Conservation (phyloP, 768 basidiomycete genomes). For the Boletus edulis region DNA sequence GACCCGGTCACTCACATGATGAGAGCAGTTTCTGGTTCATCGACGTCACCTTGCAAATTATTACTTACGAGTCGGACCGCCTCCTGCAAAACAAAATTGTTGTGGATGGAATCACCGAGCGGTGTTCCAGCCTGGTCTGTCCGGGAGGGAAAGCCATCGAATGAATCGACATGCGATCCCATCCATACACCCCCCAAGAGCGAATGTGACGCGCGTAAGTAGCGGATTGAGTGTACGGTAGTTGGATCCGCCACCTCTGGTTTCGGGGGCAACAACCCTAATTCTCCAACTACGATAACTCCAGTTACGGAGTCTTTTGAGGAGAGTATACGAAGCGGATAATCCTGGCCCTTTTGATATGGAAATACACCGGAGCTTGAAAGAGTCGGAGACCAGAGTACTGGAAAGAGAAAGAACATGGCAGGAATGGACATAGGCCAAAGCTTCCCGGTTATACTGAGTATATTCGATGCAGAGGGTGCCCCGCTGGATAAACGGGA, state of each 20-base stretch:
- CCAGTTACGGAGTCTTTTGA: constrained; percentile 75
- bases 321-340: constrained; percentile 64
- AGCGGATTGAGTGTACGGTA: constrained; percentile 50
- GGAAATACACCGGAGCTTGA: constrained; percentile 50
- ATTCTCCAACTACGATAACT: constrained; percentile 78
- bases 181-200: constrained; percentile 81
- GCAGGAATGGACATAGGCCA: constrained; percentile 22
- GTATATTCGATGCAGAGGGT: not conserved
- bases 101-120: constrained; percentile 80
- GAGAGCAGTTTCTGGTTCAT: constrained; percentile 51
- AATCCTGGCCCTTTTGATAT: constrained; percentile 46
- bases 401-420: constrained; percentile 38
- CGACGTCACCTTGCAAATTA: constrained; percentile 36
- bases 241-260: constrained; percentile 28
- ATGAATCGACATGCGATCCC: constrained; percentile 43
- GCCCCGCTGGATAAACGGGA: not conserved
- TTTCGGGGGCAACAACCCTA: constrained; percentile 36
- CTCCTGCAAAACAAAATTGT: constrained; percentile 85
- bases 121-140: constrained; percentile 52
- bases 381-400: constrained; percentile 54
- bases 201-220: constrained; percentile 63
- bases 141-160: constrained; percentile 40
- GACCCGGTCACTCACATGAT: constrained; percentile 56
- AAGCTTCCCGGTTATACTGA: not conserved
- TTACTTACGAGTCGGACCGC: constrained; percentile 69